Evolutionary conservation across 208 protist genomes (phyloP), one percentile per base, ranked within the genome.

Genomic region (Leishmania braziliensis): DNA sequence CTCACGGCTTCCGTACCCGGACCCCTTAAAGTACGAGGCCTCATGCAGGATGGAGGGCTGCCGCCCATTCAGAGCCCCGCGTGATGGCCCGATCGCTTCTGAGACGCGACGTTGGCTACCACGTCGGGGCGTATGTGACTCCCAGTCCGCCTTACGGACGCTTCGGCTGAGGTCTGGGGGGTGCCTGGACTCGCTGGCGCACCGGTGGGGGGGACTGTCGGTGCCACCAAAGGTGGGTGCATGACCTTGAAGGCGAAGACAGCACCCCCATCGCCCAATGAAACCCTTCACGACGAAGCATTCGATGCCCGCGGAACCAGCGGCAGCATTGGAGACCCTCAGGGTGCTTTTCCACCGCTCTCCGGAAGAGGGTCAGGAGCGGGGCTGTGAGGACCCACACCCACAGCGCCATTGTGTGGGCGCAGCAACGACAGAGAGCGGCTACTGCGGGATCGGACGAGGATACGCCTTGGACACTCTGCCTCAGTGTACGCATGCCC

Each of bases 391-490:
- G 70, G 39, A 79, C 83, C 8, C 78, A 72, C 65, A 39, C 36
- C 36, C 74, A 66, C 70, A 51, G 58, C 10, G 43, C 78, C 6
- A 78, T 66, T 39, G 74, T 85, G 23, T 9, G 73, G 9, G 74
- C 74, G 1, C 82, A 82, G 51, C 48, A 58, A 2, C 70, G 29
- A 29, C 5, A 2, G 36, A 51, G 26, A 82, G 56, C 65, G 66
- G 75, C 1, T 82, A 82, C 60, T 56, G 68, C 12, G 70, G 58
- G 14, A 75, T 81, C 36, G 69, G 82, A 10, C 3, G 70, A 46
- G 76, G 77, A 48, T 82, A 70, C 58, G 48, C 69, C 4, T n/a
- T 78, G 50, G 78, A 85, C 68, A 56, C 12, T 5, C 77, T 85
- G 5, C 77, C 54, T 26, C 23, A 83, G 56, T 77, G 78, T 50